phyloP scores from a whole-genome alignment of 495 filamentous ascomycete genomes.

The Aspergillus carlsbadensis region DNA sequence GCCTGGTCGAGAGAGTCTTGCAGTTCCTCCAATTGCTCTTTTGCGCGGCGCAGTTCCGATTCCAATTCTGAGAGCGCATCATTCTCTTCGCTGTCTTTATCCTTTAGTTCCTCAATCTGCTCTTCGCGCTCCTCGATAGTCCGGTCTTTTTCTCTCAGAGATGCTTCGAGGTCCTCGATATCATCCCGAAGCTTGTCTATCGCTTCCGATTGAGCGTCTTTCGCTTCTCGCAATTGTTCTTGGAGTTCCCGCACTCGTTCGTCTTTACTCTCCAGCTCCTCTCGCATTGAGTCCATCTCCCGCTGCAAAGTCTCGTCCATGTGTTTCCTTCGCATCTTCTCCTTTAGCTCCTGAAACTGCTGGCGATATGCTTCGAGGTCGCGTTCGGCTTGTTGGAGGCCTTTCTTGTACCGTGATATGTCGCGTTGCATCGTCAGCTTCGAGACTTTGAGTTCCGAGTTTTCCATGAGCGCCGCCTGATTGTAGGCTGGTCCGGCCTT shows the following conservation, averaged over 20 bases:
- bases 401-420: constrained; percentile 78
- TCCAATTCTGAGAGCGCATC: constrained; percentile 52
- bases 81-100: constrained; percentile 52
- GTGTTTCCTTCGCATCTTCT: constrained; percentile 73
- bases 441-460: constrained; percentile 91
- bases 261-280: constrained; percentile 57
- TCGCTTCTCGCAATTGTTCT: constrained; percentile 41
- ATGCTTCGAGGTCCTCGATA: constrained; percentile 64
- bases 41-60: constrained; percentile 52
- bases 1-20: constrained; percentile 58
- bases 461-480: constrained; percentile 83
- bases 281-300: constrained; percentile 59
- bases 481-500: constrained; percentile 87
- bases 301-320: constrained; percentile 62
- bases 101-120: constrained; percentile 59
- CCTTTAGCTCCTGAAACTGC: constrained; percentile 74
- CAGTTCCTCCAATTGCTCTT: constrained; percentile 58
- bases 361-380: constrained; percentile 74
- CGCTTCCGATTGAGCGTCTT: constrained; percentile 51
- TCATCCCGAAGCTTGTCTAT: constrained; percentile 65
- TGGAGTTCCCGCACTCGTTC: constrained; percentile 48
- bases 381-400: constrained; percentile 72
- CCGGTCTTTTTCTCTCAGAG: constrained; percentile 64
- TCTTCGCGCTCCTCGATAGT: constrained; percentile 64
- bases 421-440: constrained; percentile 84